Evolutionary conservation across 345 rosid species (phyloP).

Genomic region (Syzygium aqueum): DNA sequence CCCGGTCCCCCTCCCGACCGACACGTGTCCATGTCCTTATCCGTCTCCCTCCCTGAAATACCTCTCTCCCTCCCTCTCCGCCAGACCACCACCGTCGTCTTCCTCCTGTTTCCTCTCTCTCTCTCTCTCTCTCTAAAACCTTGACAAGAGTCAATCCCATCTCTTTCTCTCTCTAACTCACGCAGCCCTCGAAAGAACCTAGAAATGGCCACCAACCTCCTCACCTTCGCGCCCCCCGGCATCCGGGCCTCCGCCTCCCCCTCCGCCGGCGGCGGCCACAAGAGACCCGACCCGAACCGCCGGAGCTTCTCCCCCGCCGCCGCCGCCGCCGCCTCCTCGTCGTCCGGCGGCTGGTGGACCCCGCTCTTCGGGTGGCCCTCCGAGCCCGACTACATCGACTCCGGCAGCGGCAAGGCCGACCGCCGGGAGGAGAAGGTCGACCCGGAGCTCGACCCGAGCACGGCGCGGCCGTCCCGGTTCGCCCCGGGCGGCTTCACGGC

Average conservation of each 20-base stretch:
- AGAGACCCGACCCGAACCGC: neutral
- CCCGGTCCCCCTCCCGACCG: neutral
- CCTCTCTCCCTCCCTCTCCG: neutral
- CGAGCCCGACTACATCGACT: slow-evolving; percentile 49
- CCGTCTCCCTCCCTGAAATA: neutral
- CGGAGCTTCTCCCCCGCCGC: slow-evolving; percentile 29
- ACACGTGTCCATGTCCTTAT: slow-evolving; percentile 3
- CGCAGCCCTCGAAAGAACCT: neutral
- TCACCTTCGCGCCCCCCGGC: slow-evolving; percentile 24
- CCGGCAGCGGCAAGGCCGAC: neutral
- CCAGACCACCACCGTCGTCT: neutral
- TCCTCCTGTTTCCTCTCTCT: neutral
- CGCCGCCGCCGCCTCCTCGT: slow-evolving; percentile 19
- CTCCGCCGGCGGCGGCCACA: slow-evolving; percentile 16
- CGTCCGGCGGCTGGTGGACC: slow-evolving; percentile 47
- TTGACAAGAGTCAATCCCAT: neutral
- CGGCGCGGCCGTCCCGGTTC: slow-evolving; percentile 11
- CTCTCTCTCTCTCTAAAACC: neutral
- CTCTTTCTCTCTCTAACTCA: neutral
- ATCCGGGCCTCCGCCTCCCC: slow-evolving; percentile 35
- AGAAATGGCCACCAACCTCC: slow-evolving; percentile 39
- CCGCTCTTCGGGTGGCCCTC: slow-evolving; percentile 61
- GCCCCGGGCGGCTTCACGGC: slow-evolving; percentile 48
- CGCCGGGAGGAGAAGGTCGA: neutral
- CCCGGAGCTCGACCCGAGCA: slow-evolving; percentile 11